Evolutionary conservation across 352 stramenopile species (phyloP), one percentile per base, ranked within the genome.

Genomic region (Thalassiosira livingstoniorum): DNA sequence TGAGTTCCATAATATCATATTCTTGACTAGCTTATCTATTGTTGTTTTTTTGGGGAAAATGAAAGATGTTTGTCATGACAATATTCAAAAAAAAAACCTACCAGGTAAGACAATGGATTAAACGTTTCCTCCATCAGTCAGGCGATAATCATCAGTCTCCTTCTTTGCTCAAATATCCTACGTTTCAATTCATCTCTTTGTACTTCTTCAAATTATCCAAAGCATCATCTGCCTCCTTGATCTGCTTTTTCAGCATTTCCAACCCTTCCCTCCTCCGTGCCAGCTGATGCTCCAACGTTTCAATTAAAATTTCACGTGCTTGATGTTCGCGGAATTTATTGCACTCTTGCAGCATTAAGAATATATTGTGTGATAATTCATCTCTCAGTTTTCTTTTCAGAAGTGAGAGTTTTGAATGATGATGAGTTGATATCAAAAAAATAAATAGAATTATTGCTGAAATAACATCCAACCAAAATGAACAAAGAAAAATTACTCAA

Each of bases 271-370:
- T 58, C 32, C 87, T 72, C 73, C 80, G 65, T 65, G 78, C 64
- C 31, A 92, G 62, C 73, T 94, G 88, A 39, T 84, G 74, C 73
- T 94, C 87, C n/a, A 94, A 66, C 23, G 91, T 78, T 54, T 82
- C 70, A 69, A 94, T 94, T 35, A 94, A 62, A 60, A 92, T 62
- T 69, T 94, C 90, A 27, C 87, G 72, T 13, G 87, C 83, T 83
- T 94, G 88, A 86, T 94, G 90, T 76, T 94, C 90, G 21, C 90
- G 65, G 78, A 94, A 93, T 83, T 94, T 94, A 72, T 94, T 94
- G 42, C 86, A 91, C 86, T 93, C 88, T 83, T 94, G 84, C 34
- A 94, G 67, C 87, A 94, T 93, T 11, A 93, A 72, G 78, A 93
- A 93, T 5, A 93, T 47, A 71, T 92, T 92, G 72, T 94, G 87